These are phyloP conservation scores for Eucalyptus albens DNA, from an alignment of 345 rosid species.

Conservation along the genomic window DNA sequence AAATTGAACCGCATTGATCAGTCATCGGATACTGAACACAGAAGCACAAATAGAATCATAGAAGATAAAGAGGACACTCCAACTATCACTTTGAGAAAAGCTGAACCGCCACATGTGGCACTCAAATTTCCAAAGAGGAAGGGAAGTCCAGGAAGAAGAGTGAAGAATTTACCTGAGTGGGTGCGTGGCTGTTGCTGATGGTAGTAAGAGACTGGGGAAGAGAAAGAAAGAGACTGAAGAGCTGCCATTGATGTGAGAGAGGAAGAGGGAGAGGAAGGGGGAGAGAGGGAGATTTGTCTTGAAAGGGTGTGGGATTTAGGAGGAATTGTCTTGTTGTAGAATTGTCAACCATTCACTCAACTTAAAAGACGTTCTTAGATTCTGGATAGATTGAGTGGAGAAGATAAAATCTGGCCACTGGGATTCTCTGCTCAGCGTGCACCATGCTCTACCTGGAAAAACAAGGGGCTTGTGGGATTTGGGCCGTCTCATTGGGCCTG, in stretches of 20 bases:
- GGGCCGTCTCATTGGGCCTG: background rate
- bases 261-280: background rate
- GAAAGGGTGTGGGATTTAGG: background rate
- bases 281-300: background rate
- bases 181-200: conserved; percentile 8
- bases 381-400: background rate
- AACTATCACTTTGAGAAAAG: background rate
- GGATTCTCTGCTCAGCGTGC: background rate
- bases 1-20: background rate
- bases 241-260: conserved; percentile 15
- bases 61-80: background rate
- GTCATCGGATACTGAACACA: background rate
- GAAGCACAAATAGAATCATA: background rate
- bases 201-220: conserved; percentile 26
- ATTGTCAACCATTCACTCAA: background rate
- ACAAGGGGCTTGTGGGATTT: background rate
- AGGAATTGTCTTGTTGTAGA: background rate
- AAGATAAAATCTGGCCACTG: background rate
- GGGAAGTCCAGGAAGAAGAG: background rate
- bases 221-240: background rate
- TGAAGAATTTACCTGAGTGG: conserved; percentile 10
- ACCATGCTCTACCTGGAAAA: background rate
- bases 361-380: background rate
- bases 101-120: background rate
- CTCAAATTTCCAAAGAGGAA: background rate